A percentile compares a stretch with the other conserved stretches of the same genome.
phyloP scores from a whole-genome alignment of 257 asterid genomes.

The Fraxinus quadrangulata region DNA sequence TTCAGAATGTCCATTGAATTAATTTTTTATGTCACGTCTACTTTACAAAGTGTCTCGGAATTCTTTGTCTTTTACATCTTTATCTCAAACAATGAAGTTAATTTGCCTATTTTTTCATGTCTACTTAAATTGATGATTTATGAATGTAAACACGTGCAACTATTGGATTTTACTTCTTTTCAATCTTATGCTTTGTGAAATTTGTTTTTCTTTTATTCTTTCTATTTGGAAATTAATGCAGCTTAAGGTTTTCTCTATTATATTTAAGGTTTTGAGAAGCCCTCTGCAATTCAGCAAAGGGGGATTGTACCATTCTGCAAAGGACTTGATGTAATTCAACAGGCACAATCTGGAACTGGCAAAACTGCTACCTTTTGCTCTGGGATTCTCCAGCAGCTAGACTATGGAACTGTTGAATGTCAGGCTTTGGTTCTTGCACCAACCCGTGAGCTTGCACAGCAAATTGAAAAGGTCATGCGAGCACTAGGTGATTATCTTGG shows the following conservation, averaged over 20 bases:
- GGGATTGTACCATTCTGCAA: conserved; percentile 67
- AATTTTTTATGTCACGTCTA: not conserved
- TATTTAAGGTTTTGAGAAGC: conserved; percentile 61
- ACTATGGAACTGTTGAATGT: conserved; percentile 57
- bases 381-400: conserved; percentile 64
- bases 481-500: conserved; percentile 69
- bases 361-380: conserved; percentile 73
- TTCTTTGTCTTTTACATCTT: not conserved
- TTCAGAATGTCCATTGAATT: not conserved
- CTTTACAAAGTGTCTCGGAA: not conserved
- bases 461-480: conserved; percentile 69
- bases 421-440: conserved; percentile 74
- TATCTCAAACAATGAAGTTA: not conserved
- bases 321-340: conserved; percentile 63
- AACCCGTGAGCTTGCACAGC: conserved; percentile 69
- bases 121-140: not conserved
- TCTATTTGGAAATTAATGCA: not conserved
- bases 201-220: not conserved
- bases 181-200: not conserved
- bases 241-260: not conserved
- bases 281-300: conserved; percentile 71
- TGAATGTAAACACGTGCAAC: not conserved
- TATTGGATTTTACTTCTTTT: not conserved
- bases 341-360: conserved; percentile 71
- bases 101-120: not conserved